Evolutionary conservation across 2,329 filamentous ascomycete genomes (phyloP).

Genomic region (Fusarium pseudocircinatum): DNA sequence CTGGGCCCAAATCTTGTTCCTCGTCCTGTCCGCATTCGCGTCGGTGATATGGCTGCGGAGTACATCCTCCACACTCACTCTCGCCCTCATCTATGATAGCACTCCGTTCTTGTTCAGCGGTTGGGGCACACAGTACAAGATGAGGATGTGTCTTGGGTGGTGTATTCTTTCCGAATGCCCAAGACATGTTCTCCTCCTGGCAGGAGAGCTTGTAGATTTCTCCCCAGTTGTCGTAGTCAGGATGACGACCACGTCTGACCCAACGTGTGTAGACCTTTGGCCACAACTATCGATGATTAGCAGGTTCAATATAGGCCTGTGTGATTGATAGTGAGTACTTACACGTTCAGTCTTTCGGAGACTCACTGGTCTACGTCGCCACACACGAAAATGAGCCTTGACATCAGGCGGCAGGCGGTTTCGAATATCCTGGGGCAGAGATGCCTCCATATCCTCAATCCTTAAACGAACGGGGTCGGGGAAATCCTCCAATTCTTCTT

Average conservation of each 20-base stretch:
- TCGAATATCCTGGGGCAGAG: background rate
- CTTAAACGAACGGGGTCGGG: background rate
- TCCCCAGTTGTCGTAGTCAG: background rate
- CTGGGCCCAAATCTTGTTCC: no score
- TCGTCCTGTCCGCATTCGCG: background rate
- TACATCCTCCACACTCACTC: background rate
- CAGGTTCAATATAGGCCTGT: no score
- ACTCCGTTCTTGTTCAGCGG: background rate
- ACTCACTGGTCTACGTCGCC: rapidly evolving
- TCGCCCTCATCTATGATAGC: background rate
- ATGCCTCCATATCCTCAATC: background rate
- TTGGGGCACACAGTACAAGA: conserved; percentile 11
- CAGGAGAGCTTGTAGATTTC: conserved; percentile 26
- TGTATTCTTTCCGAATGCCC: background rate
- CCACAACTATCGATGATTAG: conserved; percentile 21
- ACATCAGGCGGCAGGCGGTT: rapidly evolving
- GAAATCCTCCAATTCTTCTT: background rate
- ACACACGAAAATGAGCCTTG: background rate
- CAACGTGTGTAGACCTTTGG: background rate
- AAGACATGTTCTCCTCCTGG: conserved; percentile 36
- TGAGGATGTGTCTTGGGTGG: conserved; percentile 20
- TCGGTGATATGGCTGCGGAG: background rate
- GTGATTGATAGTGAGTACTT: background rate
- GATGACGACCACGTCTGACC: background rate
- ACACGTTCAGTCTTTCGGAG: conserved; percentile 10